Evolutionary conservation across 371 early-diverging fungal species (phyloP).

Genomic region (Mucor racemosus): DNA sequence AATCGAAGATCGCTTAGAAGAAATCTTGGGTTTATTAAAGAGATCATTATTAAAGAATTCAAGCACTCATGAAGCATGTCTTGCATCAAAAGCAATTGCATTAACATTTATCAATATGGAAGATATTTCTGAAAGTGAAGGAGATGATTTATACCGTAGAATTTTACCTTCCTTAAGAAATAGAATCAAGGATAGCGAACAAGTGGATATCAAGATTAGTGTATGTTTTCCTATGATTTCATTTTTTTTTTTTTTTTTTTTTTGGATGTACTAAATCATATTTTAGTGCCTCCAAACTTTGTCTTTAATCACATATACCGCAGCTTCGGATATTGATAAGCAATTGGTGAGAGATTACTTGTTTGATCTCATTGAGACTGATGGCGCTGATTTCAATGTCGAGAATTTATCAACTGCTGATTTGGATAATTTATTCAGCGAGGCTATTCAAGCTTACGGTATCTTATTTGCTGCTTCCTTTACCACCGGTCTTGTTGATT

Average conservation of each 20-base stretch:
- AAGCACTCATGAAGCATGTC: slow-evolving; percentile 58
- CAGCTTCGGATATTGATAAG: slow-evolving; percentile 65
- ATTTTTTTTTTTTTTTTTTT: not conserved
- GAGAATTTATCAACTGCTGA: slow-evolving; percentile 35
- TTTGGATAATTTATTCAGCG: slow-evolving; percentile 37
- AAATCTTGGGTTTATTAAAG: slow-evolving; percentile 60
- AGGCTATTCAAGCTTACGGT: slow-evolving; percentile 56
- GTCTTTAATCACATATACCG: slow-evolving; percentile 66
- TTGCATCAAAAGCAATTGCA: slow-evolving; percentile 66
- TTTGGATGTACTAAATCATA: slow-evolving; percentile 8
- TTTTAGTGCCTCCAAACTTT: slow-evolving; percentile 52
- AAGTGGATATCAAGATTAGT: slow-evolving; percentile 48
- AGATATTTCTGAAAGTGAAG: slow-evolving; percentile 49
- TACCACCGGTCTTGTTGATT: slow-evolving; percentile 43
- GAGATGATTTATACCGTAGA: slow-evolving; percentile 63
- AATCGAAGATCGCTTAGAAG: slow-evolving; percentile 38
- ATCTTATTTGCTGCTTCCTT: slow-evolving; percentile 57
- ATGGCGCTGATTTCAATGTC: slow-evolving; percentile 42
- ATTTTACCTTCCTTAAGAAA: slow-evolving; percentile 54
- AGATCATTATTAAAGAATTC: slow-evolving; percentile 60
- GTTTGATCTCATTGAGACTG: slow-evolving; percentile 49
- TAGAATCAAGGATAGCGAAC: slow-evolving; percentile 50
- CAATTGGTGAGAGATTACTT: slow-evolving; percentile 41
- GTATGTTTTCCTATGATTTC: slow-evolving; percentile 27
- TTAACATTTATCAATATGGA: slow-evolving; percentile 74